phyloP scores from a whole-genome alignment of 164 flowering plant genomes.

The Saururus chinensis region DNA sequence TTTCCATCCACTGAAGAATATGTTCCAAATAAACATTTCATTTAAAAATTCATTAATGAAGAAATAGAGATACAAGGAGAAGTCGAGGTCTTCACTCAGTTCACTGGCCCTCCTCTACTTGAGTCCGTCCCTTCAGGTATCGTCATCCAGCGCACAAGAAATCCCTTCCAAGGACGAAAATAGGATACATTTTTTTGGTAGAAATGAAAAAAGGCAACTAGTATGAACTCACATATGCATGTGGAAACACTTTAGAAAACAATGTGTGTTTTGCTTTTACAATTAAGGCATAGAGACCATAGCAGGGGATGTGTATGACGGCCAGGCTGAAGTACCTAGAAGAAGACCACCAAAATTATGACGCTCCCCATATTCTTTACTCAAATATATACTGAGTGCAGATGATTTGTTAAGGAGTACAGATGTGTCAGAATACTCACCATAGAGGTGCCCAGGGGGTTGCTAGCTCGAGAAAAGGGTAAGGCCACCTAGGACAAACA shows the following conservation, averaged over 20 bases:
- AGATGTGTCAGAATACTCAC: conserved; percentile 18
- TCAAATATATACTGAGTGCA: neutral
- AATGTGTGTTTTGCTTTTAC: conserved; percentile 23
- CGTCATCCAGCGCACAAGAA: neutral
- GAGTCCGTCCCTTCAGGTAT: neutral
- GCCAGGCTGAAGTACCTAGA: conserved; percentile 53
- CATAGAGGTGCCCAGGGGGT: conserved; percentile 73
- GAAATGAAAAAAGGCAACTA: conserved; percentile 4
- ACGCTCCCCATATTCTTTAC: neutral
- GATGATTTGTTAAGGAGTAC: neutral
- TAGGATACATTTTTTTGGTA: neutral
- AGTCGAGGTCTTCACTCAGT: no score
- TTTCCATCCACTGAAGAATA: no score
- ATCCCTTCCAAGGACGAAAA: neutral
- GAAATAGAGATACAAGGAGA: no score
- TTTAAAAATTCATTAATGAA: no score
- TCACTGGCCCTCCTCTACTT: no score
- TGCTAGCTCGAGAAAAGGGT: conserved; percentile 68
- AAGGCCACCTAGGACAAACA: conserved; percentile 71
- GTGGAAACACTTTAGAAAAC: conserved; percentile 42
- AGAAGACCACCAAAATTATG: neutral
- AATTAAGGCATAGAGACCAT: conserved; percentile 31
- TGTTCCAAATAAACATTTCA: no score
- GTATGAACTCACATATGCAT: conserved; percentile 23
- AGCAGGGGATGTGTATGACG: conserved; percentile 51